Conservation (phyloP, 2,329 filamentous ascomycete genomes). For the Ramichloridium luteum region DNA sequence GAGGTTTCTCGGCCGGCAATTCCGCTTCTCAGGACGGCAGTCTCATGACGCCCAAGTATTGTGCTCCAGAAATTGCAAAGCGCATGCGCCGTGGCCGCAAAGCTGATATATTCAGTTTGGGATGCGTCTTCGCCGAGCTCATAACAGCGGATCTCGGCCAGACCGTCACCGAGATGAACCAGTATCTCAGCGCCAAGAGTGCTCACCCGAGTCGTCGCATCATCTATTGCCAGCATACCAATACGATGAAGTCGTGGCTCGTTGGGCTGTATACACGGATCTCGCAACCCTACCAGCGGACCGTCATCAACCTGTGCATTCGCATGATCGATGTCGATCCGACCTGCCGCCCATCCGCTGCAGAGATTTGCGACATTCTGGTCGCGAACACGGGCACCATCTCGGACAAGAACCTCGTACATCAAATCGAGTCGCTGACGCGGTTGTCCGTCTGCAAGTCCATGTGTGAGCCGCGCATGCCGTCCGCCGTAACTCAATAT, state of each 20-base stretch:
- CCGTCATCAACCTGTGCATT: not conserved
- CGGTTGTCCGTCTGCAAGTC: too few species aligned
- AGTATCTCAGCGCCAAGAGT: not conserved
- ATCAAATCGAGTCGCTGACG: too few species aligned
- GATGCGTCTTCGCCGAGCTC: constrained; percentile 8
- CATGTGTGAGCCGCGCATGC: too few species aligned
- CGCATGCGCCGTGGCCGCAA: constrained; percentile 1
- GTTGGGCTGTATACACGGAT: not conserved
- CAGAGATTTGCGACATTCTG: not conserved
- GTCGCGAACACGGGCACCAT: not conserved
- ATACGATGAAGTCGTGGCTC: not conserved
- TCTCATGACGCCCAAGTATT: constrained; percentile 8
- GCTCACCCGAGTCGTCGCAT: not conserved
- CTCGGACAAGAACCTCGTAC: constrained; percentile 1
- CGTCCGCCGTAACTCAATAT: too few species aligned
- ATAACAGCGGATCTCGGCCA: constrained; percentile 2
- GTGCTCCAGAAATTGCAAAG: constrained; percentile 5
- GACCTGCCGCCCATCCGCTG: not conserved
- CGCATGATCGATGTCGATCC: not conserved
- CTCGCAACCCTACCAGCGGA: not conserved
- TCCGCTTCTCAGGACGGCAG: not conserved
- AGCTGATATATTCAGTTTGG: constrained; percentile 7
- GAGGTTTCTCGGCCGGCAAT: not conserved
- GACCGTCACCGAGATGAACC: not conserved
- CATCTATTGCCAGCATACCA: not conserved